A percentile compares a stretch with the other conserved stretches of the same genome.
Evolutionary conservation across 2,329 filamentous ascomycete genomes (phyloP).

Genomic region (Cordyceps cateniannulata): DNA sequence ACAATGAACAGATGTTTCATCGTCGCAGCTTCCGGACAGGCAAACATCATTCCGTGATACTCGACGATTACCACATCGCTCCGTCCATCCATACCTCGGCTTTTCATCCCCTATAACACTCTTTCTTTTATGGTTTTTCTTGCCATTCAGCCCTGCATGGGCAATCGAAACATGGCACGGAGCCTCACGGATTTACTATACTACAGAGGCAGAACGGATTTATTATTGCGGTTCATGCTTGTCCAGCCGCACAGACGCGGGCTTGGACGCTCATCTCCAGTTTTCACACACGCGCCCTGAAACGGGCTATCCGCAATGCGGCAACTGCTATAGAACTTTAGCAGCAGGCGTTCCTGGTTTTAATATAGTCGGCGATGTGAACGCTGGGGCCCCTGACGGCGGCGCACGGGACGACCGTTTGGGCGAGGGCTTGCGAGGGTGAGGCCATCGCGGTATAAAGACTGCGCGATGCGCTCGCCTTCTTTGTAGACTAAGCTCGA

Average conservation of each 20-base stretch:
- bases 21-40: not conserved
- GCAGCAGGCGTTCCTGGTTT: not conserved
- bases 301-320: not conserved
- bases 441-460: constrained; percentile 3
- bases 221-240: not conserved
- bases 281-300: not conserved
- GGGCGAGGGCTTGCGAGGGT: not conserved
- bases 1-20: not conserved
- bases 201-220: too few species aligned
- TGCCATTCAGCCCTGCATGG: not conserved
- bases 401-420: not conserved
- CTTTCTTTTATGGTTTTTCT: too few species aligned
- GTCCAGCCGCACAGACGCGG: not conserved
- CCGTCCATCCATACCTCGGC: not conserved
- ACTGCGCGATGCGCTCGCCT: not conserved
- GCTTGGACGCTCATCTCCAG: constrained; percentile 1
- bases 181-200: not conserved
- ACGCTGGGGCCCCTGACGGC: not conserved
- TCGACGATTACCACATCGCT: not conserved
- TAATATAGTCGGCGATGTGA: not conserved
- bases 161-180: not conserved
- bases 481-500: too few species aligned
- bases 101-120: too few species aligned
- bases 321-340: not conserved
- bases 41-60: not conserved